Evolutionary conservation across 495 filamentous ascomycete species (phyloP).

Genomic region (Coniosporium apollinis): DNA sequence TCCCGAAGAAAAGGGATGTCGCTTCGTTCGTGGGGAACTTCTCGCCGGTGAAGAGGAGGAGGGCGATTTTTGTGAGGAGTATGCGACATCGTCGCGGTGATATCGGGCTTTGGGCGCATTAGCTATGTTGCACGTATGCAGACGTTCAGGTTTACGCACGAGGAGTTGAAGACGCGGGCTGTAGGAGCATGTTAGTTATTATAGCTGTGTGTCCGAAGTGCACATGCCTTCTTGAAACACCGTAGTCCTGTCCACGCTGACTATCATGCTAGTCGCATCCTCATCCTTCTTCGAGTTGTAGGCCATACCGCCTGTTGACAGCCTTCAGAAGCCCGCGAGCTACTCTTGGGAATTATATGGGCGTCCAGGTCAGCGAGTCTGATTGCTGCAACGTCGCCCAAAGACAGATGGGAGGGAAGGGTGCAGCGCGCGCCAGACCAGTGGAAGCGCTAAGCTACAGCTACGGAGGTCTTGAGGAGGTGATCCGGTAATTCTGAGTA

Average conservation of each 20-base stretch:
- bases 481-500: no score
- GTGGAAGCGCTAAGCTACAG: no score
- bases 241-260: slow-evolving; percentile 93
- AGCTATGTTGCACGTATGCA: not conserved
- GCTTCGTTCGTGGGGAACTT: slow-evolving; percentile 93
- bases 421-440: no score
- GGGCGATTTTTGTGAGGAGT: slow-evolving; percentile 90
- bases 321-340: no score
- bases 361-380: no score
- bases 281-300: slow-evolving; percentile 99
- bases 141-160: slow-evolving; percentile 42
- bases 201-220: not conserved
- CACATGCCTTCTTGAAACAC: slow-evolving; percentile 92
- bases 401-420: no score
- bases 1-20: slow-evolving; percentile 96
- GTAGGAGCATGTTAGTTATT: slow-evolving; percentile 10
- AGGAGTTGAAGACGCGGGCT: slow-evolving; percentile 96
- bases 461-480: no score
- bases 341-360: no score
- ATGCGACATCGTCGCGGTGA: slow-evolving; percentile 85
- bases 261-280: slow-evolving; percentile 79
- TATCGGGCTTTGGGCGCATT: slow-evolving; percentile 3
- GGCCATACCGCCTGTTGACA: slow-evolving; percentile 46
- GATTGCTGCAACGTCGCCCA: no score
- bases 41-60: slow-evolving; percentile 93